Evolutionary conservation across 768 basidiomycete species (phyloP).

Genomic region (Vishniacozyma victoriae): DNA sequence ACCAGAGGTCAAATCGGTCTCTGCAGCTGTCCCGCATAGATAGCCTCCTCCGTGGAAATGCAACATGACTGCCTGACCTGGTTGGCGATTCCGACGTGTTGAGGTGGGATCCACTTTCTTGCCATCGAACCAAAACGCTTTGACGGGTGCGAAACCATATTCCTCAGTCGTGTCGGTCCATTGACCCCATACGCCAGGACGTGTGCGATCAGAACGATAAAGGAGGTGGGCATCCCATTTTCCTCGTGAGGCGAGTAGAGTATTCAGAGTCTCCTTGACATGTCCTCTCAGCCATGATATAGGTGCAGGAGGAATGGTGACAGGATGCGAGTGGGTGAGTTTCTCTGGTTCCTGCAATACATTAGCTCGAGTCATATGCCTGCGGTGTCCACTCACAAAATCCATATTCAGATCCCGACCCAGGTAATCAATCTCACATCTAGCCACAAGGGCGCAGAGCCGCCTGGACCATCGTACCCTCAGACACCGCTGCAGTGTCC

Average conservation of each 20-base stretch:
- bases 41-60: conserved; percentile 41
- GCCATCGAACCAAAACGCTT: conserved; percentile 38
- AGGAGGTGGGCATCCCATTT: conserved; percentile 27
- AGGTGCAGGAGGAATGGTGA: conserved; percentile 28
- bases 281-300: conserved; percentile 21
- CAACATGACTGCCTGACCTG: conserved; percentile 28
- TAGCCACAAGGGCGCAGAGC: conserved; percentile 29
- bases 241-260: conserved; percentile 19
- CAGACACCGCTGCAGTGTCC: conserved; percentile 30
- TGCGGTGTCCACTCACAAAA: conserved; percentile 17
- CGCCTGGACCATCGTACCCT: conserved; percentile 25
- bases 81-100: conserved; percentile 3
- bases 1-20: conserved; percentile 32
- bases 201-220: conserved; percentile 9
- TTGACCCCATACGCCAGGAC: conserved; percentile 13
- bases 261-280: conserved; percentile 14
- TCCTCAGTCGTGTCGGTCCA: conserved; percentile 20
- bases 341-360: conserved; percentile 14
- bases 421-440: conserved; percentile 37
- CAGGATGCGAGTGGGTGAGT: conserved; percentile 28
- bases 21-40: conserved; percentile 36
- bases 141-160: conserved; percentile 30
- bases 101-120: conserved; percentile 14
- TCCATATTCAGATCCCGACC: conserved; percentile 24
- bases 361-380: neutral